Percentiles rank a stretch among this genome's conserved stretches.
These are phyloP conservation scores for Fusarium poae DNA, from an alignment of 2,329 filamentous ascomycete species.

Conservation along the genomic window DNA sequence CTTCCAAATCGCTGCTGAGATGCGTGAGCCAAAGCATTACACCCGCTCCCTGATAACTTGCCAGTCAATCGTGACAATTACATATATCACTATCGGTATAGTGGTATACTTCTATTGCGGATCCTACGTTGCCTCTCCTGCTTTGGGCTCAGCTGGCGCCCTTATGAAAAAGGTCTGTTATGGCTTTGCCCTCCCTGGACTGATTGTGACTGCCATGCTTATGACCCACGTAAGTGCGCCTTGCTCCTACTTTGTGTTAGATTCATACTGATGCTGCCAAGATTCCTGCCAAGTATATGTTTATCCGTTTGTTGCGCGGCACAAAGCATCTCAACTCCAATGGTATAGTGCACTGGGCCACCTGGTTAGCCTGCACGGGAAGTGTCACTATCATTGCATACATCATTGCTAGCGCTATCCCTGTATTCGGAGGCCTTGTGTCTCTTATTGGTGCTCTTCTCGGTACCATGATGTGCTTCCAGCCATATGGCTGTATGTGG, in stretches of 20 bases:
- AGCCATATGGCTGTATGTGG: slow-evolving; percentile 51
- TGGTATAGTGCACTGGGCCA: slow-evolving; percentile 49
- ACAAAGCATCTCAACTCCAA: slow-evolving; percentile 51
- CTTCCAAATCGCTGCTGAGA: slow-evolving; percentile 52
- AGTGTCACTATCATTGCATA: slow-evolving; percentile 46
- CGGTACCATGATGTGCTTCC: slow-evolving; percentile 49
- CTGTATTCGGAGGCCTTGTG: slow-evolving; percentile 48
- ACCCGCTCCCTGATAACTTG: slow-evolving; percentile 38
- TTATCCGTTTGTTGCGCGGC: slow-evolving; percentile 43
- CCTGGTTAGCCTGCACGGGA: slow-evolving; percentile 51
- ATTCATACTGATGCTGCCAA: not conserved
- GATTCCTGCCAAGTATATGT: slow-evolving; percentile 38
- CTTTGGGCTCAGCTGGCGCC: slow-evolving; percentile 59
- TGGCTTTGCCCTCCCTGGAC: slow-evolving; percentile 52
- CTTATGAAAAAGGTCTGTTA: slow-evolving; percentile 60
- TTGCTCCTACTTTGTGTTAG: accelerated
- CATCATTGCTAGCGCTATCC: slow-evolving; percentile 44
- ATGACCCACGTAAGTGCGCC: slow-evolving; percentile 47
- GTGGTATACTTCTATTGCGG: slow-evolving; percentile 63
- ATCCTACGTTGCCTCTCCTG: slow-evolving; percentile 60
- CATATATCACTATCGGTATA: slow-evolving; percentile 51
- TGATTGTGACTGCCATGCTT: slow-evolving; percentile 46
- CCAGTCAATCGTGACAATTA: slow-evolving; percentile 48
- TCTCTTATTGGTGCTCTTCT: slow-evolving; percentile 51
- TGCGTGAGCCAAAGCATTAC: slow-evolving; percentile 50